phyloP scores from a whole-genome alignment of 148 eudicot genomes.

The Rhododendron mucronatum region DNA sequence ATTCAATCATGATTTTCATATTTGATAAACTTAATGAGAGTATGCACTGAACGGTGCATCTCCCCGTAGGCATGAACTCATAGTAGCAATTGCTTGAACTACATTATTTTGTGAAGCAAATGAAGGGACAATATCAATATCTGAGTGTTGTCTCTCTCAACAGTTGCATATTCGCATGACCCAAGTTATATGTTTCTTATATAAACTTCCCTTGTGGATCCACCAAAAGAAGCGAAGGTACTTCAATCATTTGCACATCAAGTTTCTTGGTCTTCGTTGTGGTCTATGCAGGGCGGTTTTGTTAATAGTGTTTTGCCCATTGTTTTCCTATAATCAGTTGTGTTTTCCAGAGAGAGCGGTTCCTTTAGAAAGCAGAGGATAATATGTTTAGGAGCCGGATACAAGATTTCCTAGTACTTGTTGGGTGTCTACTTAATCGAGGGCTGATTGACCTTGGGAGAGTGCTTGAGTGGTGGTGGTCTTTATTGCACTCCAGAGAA shows the following conservation, averaged over 20 bases:
- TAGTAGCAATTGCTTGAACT: not conserved
- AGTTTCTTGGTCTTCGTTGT: not conserved
- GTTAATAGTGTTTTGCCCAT: not conserved
- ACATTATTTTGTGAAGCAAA: not conserved
- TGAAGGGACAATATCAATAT: not conserved
- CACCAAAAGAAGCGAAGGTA: not conserved
- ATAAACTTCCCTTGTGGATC: not conserved
- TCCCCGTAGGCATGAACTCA: not conserved
- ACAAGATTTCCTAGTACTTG: not conserved
- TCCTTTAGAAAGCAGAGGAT: not conserved
- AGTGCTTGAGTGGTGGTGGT: not conserved
- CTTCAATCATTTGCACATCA: not conserved
- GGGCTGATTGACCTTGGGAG: not conserved
- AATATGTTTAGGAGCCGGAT: not conserved
- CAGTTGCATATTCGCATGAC: not conserved
- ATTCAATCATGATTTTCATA: not conserved
- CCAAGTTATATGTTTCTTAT: not conserved
- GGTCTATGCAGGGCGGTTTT: not conserved
- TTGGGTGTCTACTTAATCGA: not conserved
- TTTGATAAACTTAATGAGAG: not conserved
- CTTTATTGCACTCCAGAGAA: not conserved
- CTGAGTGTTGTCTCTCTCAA: not conserved
- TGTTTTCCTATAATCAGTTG: not conserved
- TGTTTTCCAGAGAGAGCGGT: not conserved
- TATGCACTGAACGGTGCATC: not conserved